Evolutionary conservation across 345 rosid species (phyloP).

Genomic region (rapeseed (Brassica napus)): Da-Ae NC_063437.1:2259001-2259500

Average conservation of each 20-base stretch:
- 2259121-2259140: slow-evolving; percentile 1
- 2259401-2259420: not conserved
- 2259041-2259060: not conserved
- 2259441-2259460: not conserved
- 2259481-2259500: not conserved
- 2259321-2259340: not conserved
- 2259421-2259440: not conserved
- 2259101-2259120: not conserved
- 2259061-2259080: slow-evolving; percentile 25
- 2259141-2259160: slow-evolving; percentile 1
- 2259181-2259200: not conserved
- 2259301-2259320: not conserved
- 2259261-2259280: too few relatives aligned
- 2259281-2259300: not conserved
- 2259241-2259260: not conserved
- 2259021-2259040: slow-evolving; percentile 14
- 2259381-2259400: not conserved
- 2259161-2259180: not conserved
- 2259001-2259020: slow-evolving; percentile 35
- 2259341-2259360: not conserved
- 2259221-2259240: not conserved
- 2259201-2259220: not conserved
- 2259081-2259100: slow-evolving; percentile 37
- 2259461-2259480: too few relatives aligned
- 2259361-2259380: not conserved